phyloP scores from a whole-genome alignment of 148 eudicot species.

The Dysphania ambrosioides region DNA sequence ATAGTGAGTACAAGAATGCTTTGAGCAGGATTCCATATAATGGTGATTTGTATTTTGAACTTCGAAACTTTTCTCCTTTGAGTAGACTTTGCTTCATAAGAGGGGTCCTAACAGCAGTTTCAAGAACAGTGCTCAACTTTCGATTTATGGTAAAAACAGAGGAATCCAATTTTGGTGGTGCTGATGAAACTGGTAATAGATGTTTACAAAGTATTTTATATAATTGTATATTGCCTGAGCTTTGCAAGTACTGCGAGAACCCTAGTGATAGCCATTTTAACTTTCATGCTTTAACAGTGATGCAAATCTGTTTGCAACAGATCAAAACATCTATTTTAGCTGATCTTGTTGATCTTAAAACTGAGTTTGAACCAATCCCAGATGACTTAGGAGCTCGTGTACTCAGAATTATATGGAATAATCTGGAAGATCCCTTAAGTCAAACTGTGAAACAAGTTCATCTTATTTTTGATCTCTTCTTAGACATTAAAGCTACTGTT shows the following conservation, averaged over 20 bases:
- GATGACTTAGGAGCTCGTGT: conserved; percentile 63
- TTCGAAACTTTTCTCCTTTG: conserved; percentile 46
- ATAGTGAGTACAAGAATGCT: conserved; percentile 33
- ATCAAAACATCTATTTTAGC: conserved; percentile 68
- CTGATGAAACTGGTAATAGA: conserved; percentile 25
- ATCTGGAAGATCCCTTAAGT: conserved; percentile 89
- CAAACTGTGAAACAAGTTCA: conserved; percentile 99
- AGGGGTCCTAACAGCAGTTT: conserved; percentile 81
- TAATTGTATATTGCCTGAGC: conserved; percentile 84
- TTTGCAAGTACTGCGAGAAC: conserved; percentile 81
- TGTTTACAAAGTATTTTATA: conserved; percentile 53
- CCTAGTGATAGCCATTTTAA: conserved; percentile 92
- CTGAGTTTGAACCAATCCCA: conserved; percentile 50
- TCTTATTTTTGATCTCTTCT: conserved; percentile 83
- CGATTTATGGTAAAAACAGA: conserved; percentile 34
- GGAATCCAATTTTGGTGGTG: conserved; percentile 12
- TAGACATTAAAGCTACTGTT: conserved; percentile 67
- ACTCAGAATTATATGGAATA: conserved; percentile 83
- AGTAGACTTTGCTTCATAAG: conserved; percentile 88
- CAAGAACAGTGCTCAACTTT: conserved; percentile 69
- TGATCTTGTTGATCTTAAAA: conserved; percentile 33
- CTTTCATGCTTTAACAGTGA: conserved; percentile 86
- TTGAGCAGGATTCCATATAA: conserved; percentile 44
- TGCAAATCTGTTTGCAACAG: conserved; percentile 98
- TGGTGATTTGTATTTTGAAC: conserved; percentile 57